Evolutionary conservation across 2,329 filamentous ascomycete genomes (phyloP), one percentile per base, ranked within the genome.

Genomic region (Fusarium sp.): DNA sequence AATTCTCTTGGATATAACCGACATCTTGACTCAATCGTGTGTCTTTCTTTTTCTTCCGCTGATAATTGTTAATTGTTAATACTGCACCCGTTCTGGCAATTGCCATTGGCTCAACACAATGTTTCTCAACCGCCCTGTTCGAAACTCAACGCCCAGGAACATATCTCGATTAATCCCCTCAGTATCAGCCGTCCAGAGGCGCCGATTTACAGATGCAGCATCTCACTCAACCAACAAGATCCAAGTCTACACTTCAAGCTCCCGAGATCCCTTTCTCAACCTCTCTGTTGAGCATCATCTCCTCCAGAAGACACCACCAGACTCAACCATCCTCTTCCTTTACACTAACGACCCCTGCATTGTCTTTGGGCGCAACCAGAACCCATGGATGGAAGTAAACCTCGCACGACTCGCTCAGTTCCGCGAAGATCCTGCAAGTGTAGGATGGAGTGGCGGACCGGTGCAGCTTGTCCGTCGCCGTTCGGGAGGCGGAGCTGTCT

Each of bases 301-400:
- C 30, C 87, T 98, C 9, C 89, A 92, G 73, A 88, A 89, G 55
- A 90, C 91, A 0, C 87, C 90, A 3, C 83, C 88, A 8, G 87
- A 91, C 62, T 93, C 93, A 14, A 90, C 87, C 15, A 80, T 98
- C 50, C 87, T 98, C 3, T 92, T 98, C 57, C 86, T 97, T 50
- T 99, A 98, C 81, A 87, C 89, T 73, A 98, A 99, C 80, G 81
- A 88, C 37, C 94, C 95, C 1, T 94, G 92, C 77, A 86, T 99
- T 62, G 90, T 99, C 76, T 90, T 99, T 71, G 96, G 96, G 43
- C 90, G 96, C 62, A 99, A 99, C 78, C 96, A 99, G 82, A 99
- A 99, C 78, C 96, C 96, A 54, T 99, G 95, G 96, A 85, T 93
- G 10, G 96, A 99, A 81, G 89, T 93, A 65, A 92, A 97, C 76